phyloP scores from a whole-genome alignment of 1,139 yeast genomes.

The Sugiyamaella japonica region DNA sequence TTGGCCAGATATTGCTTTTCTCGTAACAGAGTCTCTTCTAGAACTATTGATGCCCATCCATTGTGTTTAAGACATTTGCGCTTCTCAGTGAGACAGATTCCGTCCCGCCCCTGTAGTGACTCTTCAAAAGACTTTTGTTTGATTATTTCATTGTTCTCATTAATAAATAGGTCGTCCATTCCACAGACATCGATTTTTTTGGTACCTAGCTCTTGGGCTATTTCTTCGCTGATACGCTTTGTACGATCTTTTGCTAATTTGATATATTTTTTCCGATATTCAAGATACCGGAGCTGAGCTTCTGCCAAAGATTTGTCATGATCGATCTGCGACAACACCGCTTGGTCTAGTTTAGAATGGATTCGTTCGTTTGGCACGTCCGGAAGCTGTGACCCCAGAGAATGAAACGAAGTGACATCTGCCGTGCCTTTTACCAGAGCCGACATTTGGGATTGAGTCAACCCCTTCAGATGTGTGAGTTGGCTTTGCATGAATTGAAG shows the following conservation, averaged over 20 bases:
- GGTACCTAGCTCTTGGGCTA: conserved; percentile 29
- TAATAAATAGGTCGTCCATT: conserved; percentile 33
- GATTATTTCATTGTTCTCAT: conserved; percentile 6
- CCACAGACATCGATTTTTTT: conserved; percentile 47
- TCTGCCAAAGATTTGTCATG: conserved; percentile 26
- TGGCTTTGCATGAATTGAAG: conserved; percentile 48
- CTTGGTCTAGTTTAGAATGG: conserved; percentile 30
- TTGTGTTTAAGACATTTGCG: conserved; percentile 65
- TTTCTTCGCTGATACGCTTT: conserved; percentile 28
- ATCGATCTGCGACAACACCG: conserved; percentile 31
- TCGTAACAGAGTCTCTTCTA: conserved; percentile 47
- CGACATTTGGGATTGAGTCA: conserved; percentile 28
- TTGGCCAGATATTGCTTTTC: conserved; percentile 42
- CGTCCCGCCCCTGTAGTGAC: conserved; percentile 29
- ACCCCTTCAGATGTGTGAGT: conserved; percentile 24
- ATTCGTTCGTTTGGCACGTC: conserved; percentile 19
- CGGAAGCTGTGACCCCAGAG: conserved; percentile 36
- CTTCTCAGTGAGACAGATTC: conserved; percentile 59
- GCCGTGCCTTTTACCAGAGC: conserved; percentile 44
- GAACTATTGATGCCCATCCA: conserved; percentile 62
- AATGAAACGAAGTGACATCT: conserved; percentile 38
- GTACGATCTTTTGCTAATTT: conserved; percentile 27
- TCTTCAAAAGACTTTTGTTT: not conserved
- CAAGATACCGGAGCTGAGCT: conserved; percentile 23
- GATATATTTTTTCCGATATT: conserved; percentile 32